phyloP scores from a whole-genome alignment of 345 rosid species.

The Xanthoceras sorbifolium region DNA sequence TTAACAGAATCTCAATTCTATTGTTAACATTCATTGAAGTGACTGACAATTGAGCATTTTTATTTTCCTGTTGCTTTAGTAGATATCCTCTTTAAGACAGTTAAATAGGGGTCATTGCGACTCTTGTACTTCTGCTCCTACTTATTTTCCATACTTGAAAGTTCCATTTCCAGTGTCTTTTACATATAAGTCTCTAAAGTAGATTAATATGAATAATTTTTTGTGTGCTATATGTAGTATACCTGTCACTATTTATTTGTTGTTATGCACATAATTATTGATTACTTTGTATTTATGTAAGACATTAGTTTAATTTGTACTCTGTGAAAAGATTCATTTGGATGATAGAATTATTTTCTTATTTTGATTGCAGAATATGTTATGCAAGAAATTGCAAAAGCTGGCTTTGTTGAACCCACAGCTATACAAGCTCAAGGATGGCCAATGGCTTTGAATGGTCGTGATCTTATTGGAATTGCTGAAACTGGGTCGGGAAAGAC shows the following conservation, averaged over 20 bases:
- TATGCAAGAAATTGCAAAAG: slow-evolving; percentile 85
- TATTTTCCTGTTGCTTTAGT: not conserved
- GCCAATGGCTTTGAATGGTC: slow-evolving; percentile 99
- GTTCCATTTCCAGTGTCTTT: not conserved
- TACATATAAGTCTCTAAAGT: not conserved
- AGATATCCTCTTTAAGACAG: not conserved
- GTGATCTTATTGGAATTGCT: slow-evolving; percentile 96
- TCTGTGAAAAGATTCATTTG: not conserved
- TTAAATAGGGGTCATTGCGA: not conserved
- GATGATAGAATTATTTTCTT: slow-evolving; percentile 15
- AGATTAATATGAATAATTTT: not conserved
- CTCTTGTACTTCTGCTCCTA: not conserved
- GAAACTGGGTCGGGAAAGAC: slow-evolving; percentile 99
- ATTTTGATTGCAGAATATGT: slow-evolving; percentile 68
- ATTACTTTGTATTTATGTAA: not conserved
- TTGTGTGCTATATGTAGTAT: not conserved
- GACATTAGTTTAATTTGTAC: not conserved
- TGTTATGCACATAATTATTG: not conserved
- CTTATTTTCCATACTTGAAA: not conserved
- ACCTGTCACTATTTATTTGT: not conserved
- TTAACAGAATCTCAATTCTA: not conserved
- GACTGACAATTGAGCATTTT: not conserved
- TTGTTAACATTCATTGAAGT: not conserved
- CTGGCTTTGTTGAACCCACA: slow-evolving; percentile 95
- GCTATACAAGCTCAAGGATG: slow-evolving; percentile 99